Percentiles rank a stretch among this genome's conserved stretches.
Evolutionary conservation across 140 eudicot species (phyloP).

Genomic region (Flaveria floridana): DNA sequence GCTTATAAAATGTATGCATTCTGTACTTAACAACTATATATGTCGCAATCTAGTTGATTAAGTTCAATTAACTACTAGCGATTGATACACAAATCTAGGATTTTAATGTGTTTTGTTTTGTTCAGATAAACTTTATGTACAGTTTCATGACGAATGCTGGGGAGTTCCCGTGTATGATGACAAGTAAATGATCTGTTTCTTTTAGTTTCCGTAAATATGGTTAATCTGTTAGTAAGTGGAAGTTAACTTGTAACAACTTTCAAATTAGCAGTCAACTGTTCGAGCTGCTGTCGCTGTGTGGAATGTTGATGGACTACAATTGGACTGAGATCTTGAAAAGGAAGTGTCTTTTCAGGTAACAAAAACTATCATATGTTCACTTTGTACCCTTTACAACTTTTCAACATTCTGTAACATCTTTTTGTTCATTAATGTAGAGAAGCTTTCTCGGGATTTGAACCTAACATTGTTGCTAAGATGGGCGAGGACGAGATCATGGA

Average conservation of each 20-base stretch:
- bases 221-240: background rate
- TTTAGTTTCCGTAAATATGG: background rate
- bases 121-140: conserved; percentile 83
- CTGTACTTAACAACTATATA: background rate
- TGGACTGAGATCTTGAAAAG: conserved; percentile 95
- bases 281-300: conserved; percentile 85
- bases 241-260: conserved; percentile 12
- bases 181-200: conserved; percentile 52
- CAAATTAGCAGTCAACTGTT: conserved; percentile 61
- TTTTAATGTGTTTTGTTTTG: background rate
- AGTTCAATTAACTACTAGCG: background rate
- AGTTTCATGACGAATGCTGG: conserved; percentile 98
- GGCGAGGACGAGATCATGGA: conserved; percentile 74
- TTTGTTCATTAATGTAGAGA: conserved; percentile 47
- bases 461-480: conserved; percentile 69
- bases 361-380: background rate
- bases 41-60: background rate
- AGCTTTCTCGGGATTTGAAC: conserved; percentile 83
- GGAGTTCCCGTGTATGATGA: conserved; percentile 99
- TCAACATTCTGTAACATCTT: background rate
- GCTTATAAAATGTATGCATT: background rate
- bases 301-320: conserved; percentile 94
- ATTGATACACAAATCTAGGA: background rate
- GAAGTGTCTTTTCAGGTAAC: conserved; percentile 70
- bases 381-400: background rate